Base-by-base conservation (phyloP, 768 basidiomycete species). In the Mrakia hoshinonis region DNA sequence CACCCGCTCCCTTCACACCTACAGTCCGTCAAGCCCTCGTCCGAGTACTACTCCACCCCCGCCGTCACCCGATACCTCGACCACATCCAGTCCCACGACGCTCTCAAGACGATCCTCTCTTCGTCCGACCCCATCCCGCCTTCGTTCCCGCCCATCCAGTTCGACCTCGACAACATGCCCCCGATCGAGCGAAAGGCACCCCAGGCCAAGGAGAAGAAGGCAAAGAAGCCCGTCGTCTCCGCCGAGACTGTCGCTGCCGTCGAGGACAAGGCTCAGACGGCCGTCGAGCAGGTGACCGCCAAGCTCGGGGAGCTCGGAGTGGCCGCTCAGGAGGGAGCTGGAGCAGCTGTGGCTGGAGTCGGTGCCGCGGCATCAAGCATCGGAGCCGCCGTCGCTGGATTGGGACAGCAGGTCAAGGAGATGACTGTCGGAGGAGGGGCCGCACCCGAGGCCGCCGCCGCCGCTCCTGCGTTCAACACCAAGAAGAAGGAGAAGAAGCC, bases 51-150 rank as follows among this genome's bases (percentile, higher is more conserved):
- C 78, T 81, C 87, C 22, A 85, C 87, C 68, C 92, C 95, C 6
- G 84, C 90, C 26, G 79, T 98, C 48, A 90, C 90, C 51, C 90
- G 96, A 55, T 97, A 95, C 83, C 95, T 98, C 78, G 89, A 94
- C 80, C 92, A 97, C 80, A 85, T 99, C 71, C 95, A 98, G 85
- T 69, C 34, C 62, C 74, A 31, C 46, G 73, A 46, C 13, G 22
- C 68, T 46, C 67, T 47, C 88, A 87, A 31, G 29, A 26, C 66
- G n/a, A 47, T 52, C 7, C 43, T 73, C 48, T 29, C 51, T 29
- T 54, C 51, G 49, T 63, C 60, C n/a, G 39, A 54, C 36, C 55
- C 67, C 36, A 54, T 51, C 52, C 48, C 67, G 13, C 51, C 51
- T 26, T 43, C 52, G 15, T 64, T 54, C 61, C 46, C 36, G 26